phyloP scores from a whole-genome alignment of 1,139 yeast species.

The Debaryomyces subglobosus region DNA sequence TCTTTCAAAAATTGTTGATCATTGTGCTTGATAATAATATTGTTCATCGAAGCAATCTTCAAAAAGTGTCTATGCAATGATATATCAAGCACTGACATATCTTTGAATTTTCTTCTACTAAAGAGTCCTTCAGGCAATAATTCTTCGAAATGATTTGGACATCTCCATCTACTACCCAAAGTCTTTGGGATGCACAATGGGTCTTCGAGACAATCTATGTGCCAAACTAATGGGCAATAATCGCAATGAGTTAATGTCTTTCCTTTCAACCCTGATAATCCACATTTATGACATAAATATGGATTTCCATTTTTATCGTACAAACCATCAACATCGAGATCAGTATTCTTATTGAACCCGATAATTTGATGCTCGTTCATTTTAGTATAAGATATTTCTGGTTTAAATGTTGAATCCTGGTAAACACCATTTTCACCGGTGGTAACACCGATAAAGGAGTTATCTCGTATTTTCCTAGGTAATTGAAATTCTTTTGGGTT shows the following conservation, averaged over 20 bases:
- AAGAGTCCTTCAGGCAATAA: constrained; percentile 41
- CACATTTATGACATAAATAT: constrained; percentile 75
- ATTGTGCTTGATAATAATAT: constrained; percentile 68
- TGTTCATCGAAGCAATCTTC: constrained; percentile 45
- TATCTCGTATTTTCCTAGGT: constrained; percentile 68
- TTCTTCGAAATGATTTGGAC: constrained; percentile 83
- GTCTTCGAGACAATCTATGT: constrained; percentile 81
- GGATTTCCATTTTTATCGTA: constrained; percentile 69
- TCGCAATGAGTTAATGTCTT: constrained; percentile 74
- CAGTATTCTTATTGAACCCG: constrained; percentile 43
- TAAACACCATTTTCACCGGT: constrained; percentile 76
- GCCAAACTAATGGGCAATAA: constrained; percentile 88
- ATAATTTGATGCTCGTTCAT: constrained; percentile 43
- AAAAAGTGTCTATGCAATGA: constrained; percentile 40
- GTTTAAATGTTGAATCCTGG: constrained; percentile 59
- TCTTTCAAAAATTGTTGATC: constrained; percentile 57
- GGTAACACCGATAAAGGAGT: constrained; percentile 70
- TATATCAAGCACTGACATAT: constrained; percentile 57
- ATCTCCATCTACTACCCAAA: constrained; percentile 85
- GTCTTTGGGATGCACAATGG: constrained; percentile 79
- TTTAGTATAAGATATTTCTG: constrained; percentile 45
- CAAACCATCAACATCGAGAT: constrained; percentile 64
- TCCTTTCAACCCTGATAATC: constrained; percentile 61
- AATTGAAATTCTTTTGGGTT: constrained; percentile 77
- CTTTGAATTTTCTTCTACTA: constrained; percentile 53